These are phyloP conservation scores for Mariannaea elegans DNA, from an alignment of 2,329 filamentous ascomycete species.

Conservation along the genomic window DNA sequence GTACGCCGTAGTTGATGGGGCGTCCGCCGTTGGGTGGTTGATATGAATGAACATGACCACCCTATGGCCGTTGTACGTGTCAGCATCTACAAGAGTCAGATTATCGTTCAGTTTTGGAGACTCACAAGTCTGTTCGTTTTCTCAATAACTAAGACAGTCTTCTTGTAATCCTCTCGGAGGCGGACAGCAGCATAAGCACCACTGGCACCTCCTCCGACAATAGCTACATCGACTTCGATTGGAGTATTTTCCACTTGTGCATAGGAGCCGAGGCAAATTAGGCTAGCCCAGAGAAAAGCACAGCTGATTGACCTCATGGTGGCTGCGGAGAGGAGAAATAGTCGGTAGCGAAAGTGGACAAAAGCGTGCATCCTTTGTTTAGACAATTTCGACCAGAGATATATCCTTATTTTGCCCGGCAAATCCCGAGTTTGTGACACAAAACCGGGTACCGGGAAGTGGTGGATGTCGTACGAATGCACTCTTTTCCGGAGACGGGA, in stretches of 20 bases:
- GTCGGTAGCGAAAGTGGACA: too few species aligned
- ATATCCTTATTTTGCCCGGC: too few species aligned
- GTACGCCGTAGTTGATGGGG: conserved; percentile 27
- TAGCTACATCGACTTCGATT: background rate
- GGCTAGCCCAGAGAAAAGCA: background rate
- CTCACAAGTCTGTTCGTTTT: conserved; percentile 3
- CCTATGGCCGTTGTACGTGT: conserved; percentile 6
- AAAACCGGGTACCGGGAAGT: too few species aligned
- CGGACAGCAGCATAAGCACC: conserved; percentile 10
- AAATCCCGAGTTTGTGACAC: too few species aligned
- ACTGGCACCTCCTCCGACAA: conserved; percentile 13
- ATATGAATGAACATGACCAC: conserved; percentile 27
- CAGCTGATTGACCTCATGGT: background rate
- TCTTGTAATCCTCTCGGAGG: conserved; percentile 7
- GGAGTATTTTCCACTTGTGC: background rate
- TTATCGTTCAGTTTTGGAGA: background rate
- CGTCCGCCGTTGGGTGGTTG: background rate
- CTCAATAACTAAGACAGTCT: conserved; percentile 6
- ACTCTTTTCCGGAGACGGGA: too few species aligned
- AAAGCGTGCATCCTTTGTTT: too few species aligned
- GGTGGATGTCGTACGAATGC: too few species aligned
- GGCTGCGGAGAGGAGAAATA: background rate
- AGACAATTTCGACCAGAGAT: too few species aligned
- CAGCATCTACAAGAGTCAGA: background rate
- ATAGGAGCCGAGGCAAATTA: background rate